Conservation (phyloP, 169 alveolate genomes). For the Theileria parva region DNA sequence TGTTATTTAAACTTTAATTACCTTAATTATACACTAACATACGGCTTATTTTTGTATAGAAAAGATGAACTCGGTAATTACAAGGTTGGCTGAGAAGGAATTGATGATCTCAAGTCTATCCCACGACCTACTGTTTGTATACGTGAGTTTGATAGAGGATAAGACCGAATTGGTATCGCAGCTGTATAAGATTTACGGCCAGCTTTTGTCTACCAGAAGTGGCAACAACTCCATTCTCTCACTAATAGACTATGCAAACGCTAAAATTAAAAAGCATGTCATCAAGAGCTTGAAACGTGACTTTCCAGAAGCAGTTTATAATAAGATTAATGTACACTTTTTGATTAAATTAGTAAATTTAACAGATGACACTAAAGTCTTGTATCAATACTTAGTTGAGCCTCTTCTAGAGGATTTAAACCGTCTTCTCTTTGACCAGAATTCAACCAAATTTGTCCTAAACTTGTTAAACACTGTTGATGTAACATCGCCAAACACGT, state of each 20-base stretch:
- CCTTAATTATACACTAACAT: neutral
- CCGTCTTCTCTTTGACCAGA: constrained; percentile 19
- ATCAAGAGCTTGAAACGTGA: constrained; percentile 47
- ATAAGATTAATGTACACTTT: constrained; percentile 38
- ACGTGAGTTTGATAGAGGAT: constrained; percentile 40
- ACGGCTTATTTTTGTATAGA: constrained; percentile 27
- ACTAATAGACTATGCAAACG: constrained; percentile 55
- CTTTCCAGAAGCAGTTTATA: constrained; percentile 59
- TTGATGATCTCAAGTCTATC: constrained; percentile 46
- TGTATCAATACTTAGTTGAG: constrained; percentile 34
- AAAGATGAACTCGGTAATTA: constrained; percentile 17
- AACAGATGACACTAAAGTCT: constrained; percentile 67
- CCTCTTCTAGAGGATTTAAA: constrained; percentile 46
- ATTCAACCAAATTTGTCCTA: constrained; percentile 23
- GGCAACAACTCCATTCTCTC: constrained; percentile 43
- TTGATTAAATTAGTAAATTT: constrained; percentile 24
- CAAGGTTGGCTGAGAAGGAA: constrained; percentile 64
- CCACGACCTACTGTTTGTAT: constrained; percentile 47
- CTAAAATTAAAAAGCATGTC: constrained; percentile 49
- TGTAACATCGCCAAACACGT: constrained; percentile 38
- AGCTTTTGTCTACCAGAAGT: constrained; percentile 57
- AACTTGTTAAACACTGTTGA: constrained; percentile 35
- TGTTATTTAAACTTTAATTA: too few species aligned
- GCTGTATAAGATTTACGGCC: constrained; percentile 43
- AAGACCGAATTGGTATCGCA: constrained; percentile 45